phyloP scores from a whole-genome alignment of 1,284 basidiomycete species.

The Austropuccinia psidii region DNA sequence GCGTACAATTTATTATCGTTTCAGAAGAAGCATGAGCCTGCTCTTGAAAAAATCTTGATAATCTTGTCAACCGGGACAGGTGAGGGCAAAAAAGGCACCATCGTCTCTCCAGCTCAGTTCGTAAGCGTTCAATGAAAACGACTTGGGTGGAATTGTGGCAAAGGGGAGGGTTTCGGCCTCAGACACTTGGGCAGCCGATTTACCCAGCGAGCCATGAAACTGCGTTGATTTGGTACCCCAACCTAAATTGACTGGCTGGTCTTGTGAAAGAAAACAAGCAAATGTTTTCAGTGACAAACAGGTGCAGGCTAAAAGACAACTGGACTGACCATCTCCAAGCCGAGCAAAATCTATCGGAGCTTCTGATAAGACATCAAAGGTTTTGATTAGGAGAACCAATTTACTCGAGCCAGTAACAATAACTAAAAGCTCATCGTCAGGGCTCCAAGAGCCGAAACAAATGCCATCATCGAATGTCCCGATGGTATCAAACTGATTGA shows the following conservation, averaged over 20 bases:
- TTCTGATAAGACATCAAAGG: slow-evolving; percentile 46
- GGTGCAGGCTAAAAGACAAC: too few relatives aligned
- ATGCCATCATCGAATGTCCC: slow-evolving; percentile 47
- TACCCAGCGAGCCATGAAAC: slow-evolving; percentile 93
- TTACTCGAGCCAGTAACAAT: slow-evolving; percentile 42
- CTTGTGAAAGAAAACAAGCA: too few relatives aligned
- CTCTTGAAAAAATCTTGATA: slow-evolving; percentile 74
- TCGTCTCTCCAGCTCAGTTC: slow-evolving; percentile 14
- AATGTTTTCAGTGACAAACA: too few relatives aligned
- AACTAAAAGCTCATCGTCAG: slow-evolving; percentile 46
- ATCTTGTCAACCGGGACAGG: slow-evolving; percentile 6
- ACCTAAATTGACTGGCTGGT: slow-evolving; percentile 46
- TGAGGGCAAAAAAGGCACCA: slow-evolving; percentile 21
- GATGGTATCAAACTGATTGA: slow-evolving; percentile 28
- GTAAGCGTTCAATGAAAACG: background rate
- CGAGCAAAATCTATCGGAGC: slow-evolving; percentile 42
- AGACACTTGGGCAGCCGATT: slow-evolving; percentile 59
- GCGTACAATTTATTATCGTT: slow-evolving; percentile 58
- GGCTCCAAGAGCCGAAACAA: slow-evolving; percentile 46
- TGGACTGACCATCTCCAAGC: slow-evolving; percentile 43
- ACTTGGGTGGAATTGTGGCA: too few relatives aligned
- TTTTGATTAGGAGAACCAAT: slow-evolving; percentile 45
- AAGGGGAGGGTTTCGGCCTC: slow-evolving; percentile 38
- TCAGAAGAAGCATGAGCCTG: slow-evolving; percentile 72
- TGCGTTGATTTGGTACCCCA: slow-evolving; percentile 98